These are phyloP conservation scores for Aspergillus viridinutans DNA, from an alignment of 2,329 filamentous ascomycete genomes.

Conservation along the genomic window DNA sequence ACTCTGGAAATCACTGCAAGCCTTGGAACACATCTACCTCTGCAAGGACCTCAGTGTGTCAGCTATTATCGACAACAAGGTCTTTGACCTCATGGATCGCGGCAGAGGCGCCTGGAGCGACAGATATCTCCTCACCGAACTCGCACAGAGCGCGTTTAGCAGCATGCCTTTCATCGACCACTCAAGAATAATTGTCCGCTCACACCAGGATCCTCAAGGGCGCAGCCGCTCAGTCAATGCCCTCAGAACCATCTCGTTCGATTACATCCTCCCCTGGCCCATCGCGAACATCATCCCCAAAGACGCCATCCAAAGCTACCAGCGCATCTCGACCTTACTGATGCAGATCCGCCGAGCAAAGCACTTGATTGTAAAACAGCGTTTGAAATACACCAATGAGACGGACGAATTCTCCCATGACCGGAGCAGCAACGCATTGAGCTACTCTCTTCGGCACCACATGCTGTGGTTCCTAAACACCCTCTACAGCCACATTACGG, in stretches of 20 bases:
- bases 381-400: conserved; percentile 29
- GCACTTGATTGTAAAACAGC: conserved; percentile 57
- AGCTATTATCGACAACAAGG: conserved; percentile 59
- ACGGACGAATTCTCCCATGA: conserved; percentile 39
- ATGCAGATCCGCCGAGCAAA: conserved; percentile 72
- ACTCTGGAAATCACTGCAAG: conserved; percentile 60
- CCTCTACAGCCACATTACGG: conserved; percentile 71
- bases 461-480: conserved; percentile 75
- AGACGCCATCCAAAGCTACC: conserved; percentile 62
- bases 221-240: conserved; percentile 58
- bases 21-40: conserved; percentile 70
- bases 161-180: conserved; percentile 50
- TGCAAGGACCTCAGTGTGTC: conserved; percentile 68
- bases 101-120: conserved; percentile 66
- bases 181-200: conserved; percentile 60
- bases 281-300: conserved; percentile 69
- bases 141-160: conserved; percentile 68
- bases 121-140: conserved; percentile 72
- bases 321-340: conserved; percentile 68
- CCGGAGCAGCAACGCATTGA: conserved; percentile 35
- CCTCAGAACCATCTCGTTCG: conserved; percentile 60
- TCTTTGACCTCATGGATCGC: conserved; percentile 73
- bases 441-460: conserved; percentile 56
- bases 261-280: conserved; percentile 64
- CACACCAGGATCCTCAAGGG: conserved; percentile 43